Base-by-base conservation (phyloP, 495 filamentous ascomycete species). In the Rostrohypoxylon terebratum region DNA sequence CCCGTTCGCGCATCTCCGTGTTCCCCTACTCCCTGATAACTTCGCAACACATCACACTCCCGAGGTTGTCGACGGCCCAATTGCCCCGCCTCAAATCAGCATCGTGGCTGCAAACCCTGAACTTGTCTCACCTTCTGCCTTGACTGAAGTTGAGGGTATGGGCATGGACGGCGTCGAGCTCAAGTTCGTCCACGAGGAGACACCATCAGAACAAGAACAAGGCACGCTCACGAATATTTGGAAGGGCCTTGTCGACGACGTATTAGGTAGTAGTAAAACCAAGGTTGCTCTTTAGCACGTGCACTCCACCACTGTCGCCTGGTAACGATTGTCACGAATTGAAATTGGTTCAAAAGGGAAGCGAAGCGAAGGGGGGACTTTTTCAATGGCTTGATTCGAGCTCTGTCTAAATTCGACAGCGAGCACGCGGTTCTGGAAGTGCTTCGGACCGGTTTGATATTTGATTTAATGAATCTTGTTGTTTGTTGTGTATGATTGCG, bases 141-240 rank as follows among this genome's bases (percentile, higher is more conserved):
- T 84, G 45, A 83, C 81, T 11, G 81, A 84, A 68, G 76, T 83
- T 1, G 81, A 85, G 63, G 82, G 82, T 21, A 82, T 83, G 74
- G 78, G 79, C 10, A 64, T 83, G n/a, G 83, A 85, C 53, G 82
- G 83, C 13, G 80, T 84, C n/a, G 82, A 84, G 75, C 70, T 86
- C 7, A 78, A 77, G 72, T 85, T 85, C 55, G 81, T 76, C 57
- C 79, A 83, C 50, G 78, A 80, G 1, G 55, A 75, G 14, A 54
- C 65, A 62, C 10, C 63, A 4, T 34, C 68, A 13, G 77, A 76
- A 45, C 69, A 77, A 64, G 74, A 75, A 25, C 75, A 60, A 31
- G 79, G 78, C 16, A 83, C 85, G 82, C 66, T 84, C 10, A 75
- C 74, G 60, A 80, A 81, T 75, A 42, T 85, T 36, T 85, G 83